Conservation (phyloP, 768 basidiomycete species). For the Tylopilus intermedius region DNA sequence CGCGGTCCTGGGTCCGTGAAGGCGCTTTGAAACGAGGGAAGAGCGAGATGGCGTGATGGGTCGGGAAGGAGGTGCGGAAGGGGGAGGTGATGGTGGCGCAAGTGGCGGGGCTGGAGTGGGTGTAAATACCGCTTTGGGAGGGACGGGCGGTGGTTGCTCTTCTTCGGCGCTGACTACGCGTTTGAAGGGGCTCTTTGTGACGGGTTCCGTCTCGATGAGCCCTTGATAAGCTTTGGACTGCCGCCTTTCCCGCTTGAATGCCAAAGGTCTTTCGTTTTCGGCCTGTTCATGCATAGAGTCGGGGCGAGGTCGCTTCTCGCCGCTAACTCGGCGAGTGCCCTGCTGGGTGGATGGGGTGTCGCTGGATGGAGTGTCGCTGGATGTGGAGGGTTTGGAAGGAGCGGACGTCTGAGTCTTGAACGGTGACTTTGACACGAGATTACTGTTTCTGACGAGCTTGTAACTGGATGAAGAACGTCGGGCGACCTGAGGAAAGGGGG, state of each 20-base stretch:
- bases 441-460: constrained; percentile 69
- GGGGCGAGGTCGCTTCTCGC: constrained; percentile 74
- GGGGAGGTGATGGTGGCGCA: constrained; percentile 27
- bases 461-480: constrained; percentile 75
- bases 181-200: constrained; percentile 79
- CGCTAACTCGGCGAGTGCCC: constrained; percentile 52
- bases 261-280: constrained; percentile 68
- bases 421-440: constrained; percentile 81
- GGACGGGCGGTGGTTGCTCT: constrained; percentile 27
- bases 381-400: constrained; percentile 31
- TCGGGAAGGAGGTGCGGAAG: constrained; percentile 40
- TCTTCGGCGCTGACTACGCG: constrained; percentile 24
- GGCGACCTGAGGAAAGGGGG: constrained; percentile 49
- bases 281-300: constrained; percentile 66
- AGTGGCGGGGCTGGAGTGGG: constrained; percentile 1
- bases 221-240: constrained; percentile 73
- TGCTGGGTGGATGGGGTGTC: constrained; percentile 10
- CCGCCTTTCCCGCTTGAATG: constrained; percentile 65
- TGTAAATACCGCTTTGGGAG: constrained; percentile 18
- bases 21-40: constrained; percentile 63
- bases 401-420: constrained; percentile 66
- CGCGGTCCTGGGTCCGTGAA: constrained; percentile 70
- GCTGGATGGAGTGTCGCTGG: constrained; percentile 5
- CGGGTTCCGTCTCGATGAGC: constrained; percentile 70
- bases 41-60: constrained; percentile 44